phyloP scores from a whole-genome alignment of 352 stramenopile species.

The Phytophthora pluvialis region DNA sequence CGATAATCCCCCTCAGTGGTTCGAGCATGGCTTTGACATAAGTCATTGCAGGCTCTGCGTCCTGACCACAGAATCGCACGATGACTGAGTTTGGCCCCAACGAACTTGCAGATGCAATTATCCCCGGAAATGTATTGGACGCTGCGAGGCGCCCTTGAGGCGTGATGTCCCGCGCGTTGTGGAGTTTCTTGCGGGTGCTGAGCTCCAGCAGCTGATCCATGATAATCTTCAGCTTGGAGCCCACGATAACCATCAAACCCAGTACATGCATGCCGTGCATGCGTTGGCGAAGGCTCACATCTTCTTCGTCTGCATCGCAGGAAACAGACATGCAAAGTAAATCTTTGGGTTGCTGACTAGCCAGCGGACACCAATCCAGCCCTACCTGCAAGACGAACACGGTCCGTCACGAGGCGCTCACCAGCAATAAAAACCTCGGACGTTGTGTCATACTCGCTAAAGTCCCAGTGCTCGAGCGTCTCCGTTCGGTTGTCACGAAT shows the following conservation, averaged over 20 bases:
- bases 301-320: conserved; percentile 62
- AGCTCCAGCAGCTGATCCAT: conserved; percentile 61
- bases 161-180: conserved; percentile 72
- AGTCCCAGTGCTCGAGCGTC: conserved; percentile 82
- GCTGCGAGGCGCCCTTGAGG: conserved; percentile 67
- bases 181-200: conserved; percentile 78
- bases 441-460: conserved; percentile 74
- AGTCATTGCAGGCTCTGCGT: conserved; percentile 64
- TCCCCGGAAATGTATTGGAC: conserved; percentile 49
- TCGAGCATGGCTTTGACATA: conserved; percentile 70
- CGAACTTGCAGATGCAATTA: conserved; percentile 79
- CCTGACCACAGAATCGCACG: conserved; percentile 70
- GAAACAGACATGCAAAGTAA: conserved; percentile 7
- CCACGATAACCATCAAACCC: conserved; percentile 71
- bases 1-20: conserved; percentile 61
- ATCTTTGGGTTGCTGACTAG: neutral
- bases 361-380: neutral
- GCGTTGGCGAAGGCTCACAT: conserved; percentile 63
- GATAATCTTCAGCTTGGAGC: conserved; percentile 59
- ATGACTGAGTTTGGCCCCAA: conserved; percentile 68
- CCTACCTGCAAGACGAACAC: conserved; percentile 67
- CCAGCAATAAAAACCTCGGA: conserved; percentile 65
- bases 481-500: conserved; percentile 67
- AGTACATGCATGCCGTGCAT: conserved; percentile 84
- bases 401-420: conserved; percentile 66